Base-by-base conservation (phyloP, 768 basidiomycete genomes). In the Hericium rajendrae region DNA sequence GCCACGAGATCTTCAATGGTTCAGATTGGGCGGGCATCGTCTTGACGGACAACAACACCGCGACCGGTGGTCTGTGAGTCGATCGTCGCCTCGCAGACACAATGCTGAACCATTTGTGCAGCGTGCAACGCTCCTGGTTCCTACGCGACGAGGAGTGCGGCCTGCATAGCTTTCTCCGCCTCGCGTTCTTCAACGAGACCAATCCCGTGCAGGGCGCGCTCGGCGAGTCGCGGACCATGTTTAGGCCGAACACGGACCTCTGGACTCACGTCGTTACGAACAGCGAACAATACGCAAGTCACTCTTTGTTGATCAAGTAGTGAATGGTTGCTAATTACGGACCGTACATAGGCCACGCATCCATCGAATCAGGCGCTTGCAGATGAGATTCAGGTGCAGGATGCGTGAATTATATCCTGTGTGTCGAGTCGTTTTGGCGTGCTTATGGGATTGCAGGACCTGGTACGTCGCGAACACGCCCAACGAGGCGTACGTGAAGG, bases 201-300 rank as follows among this genome's bases (percentile, higher is more conserved):
- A 46, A 46, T 2, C 62, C 63, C 1, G 59, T 57, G 4, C 58
- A 62, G 26, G 66, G 66, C 8, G 58, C 58, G 1, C 57, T 69
- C 3, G 65, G 66, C 12, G 68, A 69, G 28, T 59, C 62, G n/a
- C 60, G 68, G n/a, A 69, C 68, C 13, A 69, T 69, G 68, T 69
- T 69, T 39, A 55, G 68, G n/a, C 68, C 68, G 1, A 65, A 66
- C 40, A 58, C 53, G 15, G 64, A 57, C 18, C 64, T 59, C 2
- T 69, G 66, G 66, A 66, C 66, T 26, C 62, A 66, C 24, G 49
- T 69, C 5, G 61, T 67, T 16, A 66, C 68, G 1, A 69, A 67
- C 38, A n/a, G 39, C 26, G 65, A 67, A 48, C 67, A 68, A 57
- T 68, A 61, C 61, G 67, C 65, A 51, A 9, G 62, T 40, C 1